Evolutionary conservation across 305 asterid species (phyloP).

Genomic region (Salvia sclarea): DNA sequence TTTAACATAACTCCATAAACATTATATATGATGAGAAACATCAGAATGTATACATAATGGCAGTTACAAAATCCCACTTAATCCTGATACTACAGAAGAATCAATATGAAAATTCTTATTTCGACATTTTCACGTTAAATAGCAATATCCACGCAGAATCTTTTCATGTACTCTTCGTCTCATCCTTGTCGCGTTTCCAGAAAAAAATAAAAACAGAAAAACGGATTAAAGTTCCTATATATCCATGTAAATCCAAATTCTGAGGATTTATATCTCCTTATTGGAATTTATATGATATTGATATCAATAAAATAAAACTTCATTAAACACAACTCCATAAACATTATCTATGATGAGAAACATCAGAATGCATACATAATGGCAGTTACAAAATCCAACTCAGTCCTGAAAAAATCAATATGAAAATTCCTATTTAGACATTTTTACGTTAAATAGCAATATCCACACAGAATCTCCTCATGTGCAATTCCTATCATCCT

Average conservation of each 20-base stretch:
- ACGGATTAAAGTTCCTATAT: background rate
- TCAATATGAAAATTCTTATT: conserved; percentile 4
- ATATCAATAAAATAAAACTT: background rate
- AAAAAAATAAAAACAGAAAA: too few relatives aligned
- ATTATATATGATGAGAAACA: background rate
- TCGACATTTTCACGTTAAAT: background rate
- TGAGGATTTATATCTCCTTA: conserved; percentile 8
- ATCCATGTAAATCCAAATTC: conserved; percentile 14
- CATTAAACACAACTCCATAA: background rate
- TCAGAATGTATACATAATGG: background rate
- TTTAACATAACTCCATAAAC: background rate
- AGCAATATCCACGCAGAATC: background rate
- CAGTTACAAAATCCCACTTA: background rate
- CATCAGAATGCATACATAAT: background rate
- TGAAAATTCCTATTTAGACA: conserved; percentile 1
- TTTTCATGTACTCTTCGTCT: too few relatives aligned
- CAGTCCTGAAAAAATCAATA: conserved; percentile 15
- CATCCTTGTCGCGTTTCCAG: background rate
- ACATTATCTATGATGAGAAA: background rate
- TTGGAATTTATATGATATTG: background rate
- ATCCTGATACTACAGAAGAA: conserved; percentile 6
- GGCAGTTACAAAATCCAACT: background rate
- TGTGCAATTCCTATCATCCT: background rate
- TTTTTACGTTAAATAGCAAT: background rate
- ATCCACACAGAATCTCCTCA: background rate